These are phyloP conservation scores for Ocimum tenuiflorum DNA, from an alignment of 257 asterid species.

Conservation along the genomic window DNA sequence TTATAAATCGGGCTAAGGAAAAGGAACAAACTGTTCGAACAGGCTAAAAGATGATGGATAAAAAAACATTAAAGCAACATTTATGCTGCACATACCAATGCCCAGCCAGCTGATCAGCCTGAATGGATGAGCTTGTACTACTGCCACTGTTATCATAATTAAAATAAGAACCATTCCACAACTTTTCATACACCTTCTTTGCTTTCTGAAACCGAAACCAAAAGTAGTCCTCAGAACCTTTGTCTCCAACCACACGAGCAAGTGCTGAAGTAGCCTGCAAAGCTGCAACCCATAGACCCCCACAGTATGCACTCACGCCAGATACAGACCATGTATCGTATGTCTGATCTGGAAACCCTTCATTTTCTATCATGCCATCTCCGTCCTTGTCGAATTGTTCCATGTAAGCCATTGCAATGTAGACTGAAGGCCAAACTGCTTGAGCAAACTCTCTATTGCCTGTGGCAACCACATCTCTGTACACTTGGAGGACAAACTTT, in stretches of 20 bases:
- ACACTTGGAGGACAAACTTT: constrained; percentile 86
- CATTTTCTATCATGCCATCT: constrained; percentile 98
- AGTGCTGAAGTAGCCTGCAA: constrained; percentile 88
- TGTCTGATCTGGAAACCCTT: constrained; percentile 92
- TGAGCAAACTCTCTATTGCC: constrained; percentile 63
- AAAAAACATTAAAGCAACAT: background rate
- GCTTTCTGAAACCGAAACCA: constrained; percentile 80
- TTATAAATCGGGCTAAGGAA: background rate
- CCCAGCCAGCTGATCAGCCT: constrained; percentile 97
- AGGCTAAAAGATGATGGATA: background rate
- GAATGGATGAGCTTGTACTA: constrained; percentile 68
- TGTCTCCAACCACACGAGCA: constrained; percentile 76
- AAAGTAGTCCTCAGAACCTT: constrained; percentile 68
- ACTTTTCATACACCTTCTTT: constrained; percentile 57
- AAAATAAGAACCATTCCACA: constrained; percentile 93
- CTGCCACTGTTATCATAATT: constrained; percentile 75
- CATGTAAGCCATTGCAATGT: constrained; percentile 90
- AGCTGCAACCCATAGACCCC: constrained; percentile 99
- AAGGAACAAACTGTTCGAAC: too few species aligned
- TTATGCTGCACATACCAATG: constrained; percentile 52
- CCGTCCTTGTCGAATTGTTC: constrained; percentile 95
- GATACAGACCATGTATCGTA: constrained; percentile 89
- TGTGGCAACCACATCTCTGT: constrained; percentile 76
- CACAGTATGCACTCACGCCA: constrained; percentile 96
- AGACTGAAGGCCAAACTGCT: constrained; percentile 95